These are phyloP conservation scores for Uronychia binucleata DNA, from an alignment of 73 alveolate species.

Conservation along the genomic window DNA sequence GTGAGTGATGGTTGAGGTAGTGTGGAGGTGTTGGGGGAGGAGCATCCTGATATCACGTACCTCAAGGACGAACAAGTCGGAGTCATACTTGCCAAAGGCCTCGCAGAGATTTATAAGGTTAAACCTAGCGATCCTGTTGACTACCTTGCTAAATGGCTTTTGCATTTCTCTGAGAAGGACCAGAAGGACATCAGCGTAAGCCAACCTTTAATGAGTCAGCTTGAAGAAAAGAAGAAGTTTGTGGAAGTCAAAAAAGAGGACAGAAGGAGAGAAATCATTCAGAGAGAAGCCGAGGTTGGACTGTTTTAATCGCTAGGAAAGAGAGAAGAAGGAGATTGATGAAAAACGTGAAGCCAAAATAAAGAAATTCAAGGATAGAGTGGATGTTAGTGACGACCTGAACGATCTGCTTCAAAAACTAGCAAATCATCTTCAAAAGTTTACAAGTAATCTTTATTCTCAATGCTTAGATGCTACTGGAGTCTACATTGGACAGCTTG, in stretches of 20 bases:
- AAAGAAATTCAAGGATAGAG: slow-evolving; percentile 27
- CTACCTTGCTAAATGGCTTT: slow-evolving; percentile 79
- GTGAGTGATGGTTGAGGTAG: background rate
- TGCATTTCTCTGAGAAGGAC: slow-evolving; percentile 61
- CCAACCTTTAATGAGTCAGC: background rate
- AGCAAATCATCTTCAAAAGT: slow-evolving; percentile 29
- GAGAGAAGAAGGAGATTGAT: slow-evolving; percentile 43
- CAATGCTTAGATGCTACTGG: slow-evolving; percentile 87
- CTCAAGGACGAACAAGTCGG: slow-evolving; percentile 72
- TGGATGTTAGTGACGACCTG: slow-evolving; percentile 59
- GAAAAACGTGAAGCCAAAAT: background rate
- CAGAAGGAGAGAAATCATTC: slow-evolving; percentile 11
- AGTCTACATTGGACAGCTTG: slow-evolving; percentile 89
- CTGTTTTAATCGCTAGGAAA: slow-evolving; percentile 8
- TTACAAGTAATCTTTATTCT: slow-evolving; percentile 38
- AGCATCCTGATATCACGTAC: slow-evolving; percentile 66
- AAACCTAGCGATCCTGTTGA: slow-evolving; percentile 78
- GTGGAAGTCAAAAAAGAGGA: slow-evolving; percentile 21
- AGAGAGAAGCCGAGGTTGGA: slow-evolving; percentile 32
- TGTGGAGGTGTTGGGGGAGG: slow-evolving; percentile 25
- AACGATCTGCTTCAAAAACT: slow-evolving; percentile 60
- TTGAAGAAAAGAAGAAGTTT: background rate
- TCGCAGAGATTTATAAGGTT: slow-evolving; percentile 63
- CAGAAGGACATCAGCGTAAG: slow-evolving; percentile 22
- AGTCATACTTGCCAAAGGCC: slow-evolving; percentile 68